Conservation (phyloP, 345 rosid species). For the Dipteronia sinensis region DNA sequence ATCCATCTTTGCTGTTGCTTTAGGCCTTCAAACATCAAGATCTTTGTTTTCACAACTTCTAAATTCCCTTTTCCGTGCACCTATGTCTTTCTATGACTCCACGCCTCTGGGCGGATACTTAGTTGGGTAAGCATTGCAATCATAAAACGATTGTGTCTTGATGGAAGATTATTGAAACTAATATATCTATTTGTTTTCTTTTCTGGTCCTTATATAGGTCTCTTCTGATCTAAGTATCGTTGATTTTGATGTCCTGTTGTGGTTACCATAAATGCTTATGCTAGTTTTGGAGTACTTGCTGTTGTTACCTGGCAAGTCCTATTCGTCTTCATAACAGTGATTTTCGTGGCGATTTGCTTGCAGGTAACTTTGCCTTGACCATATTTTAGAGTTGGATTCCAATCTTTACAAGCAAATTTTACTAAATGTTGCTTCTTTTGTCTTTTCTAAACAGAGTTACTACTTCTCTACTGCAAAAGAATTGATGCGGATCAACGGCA, state of each 20-base stretch:
- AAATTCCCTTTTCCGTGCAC: conserved; percentile 72
- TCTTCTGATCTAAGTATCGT: conserved; percentile 87
- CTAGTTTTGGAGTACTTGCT: conserved; percentile 77
- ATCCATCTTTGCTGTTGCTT: conserved; percentile 45
- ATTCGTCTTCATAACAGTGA: conserved; percentile 71
- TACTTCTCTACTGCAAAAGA: conserved; percentile 86
- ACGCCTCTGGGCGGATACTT: conserved; percentile 73
- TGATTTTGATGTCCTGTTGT: conserved; percentile 78
- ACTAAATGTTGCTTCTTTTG: neutral
- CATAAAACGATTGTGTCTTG: neutral
- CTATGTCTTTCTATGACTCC: conserved; percentile 78
- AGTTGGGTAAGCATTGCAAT: conserved; percentile 52
- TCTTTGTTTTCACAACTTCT: conserved; percentile 70
- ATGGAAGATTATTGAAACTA: neutral
- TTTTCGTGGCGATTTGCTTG: conserved; percentile 63
- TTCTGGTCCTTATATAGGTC: conserved; percentile 39
- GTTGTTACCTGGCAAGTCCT: conserved; percentile 92
- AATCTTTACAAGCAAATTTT: neutral
- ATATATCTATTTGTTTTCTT: conserved; percentile 1
- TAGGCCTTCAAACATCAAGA: conserved; percentile 59
- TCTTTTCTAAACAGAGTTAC: conserved; percentile 50
- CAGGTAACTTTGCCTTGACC: conserved; percentile 52
- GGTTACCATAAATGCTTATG: conserved; percentile 57
- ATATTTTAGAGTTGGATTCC: neutral
- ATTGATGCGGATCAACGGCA: conserved; percentile 87